Evolutionary conservation across 2,329 filamentous ascomycete genomes (phyloP), one percentile per base, ranked within the genome.

Genomic region (Domatiomyces globalis): DNA sequence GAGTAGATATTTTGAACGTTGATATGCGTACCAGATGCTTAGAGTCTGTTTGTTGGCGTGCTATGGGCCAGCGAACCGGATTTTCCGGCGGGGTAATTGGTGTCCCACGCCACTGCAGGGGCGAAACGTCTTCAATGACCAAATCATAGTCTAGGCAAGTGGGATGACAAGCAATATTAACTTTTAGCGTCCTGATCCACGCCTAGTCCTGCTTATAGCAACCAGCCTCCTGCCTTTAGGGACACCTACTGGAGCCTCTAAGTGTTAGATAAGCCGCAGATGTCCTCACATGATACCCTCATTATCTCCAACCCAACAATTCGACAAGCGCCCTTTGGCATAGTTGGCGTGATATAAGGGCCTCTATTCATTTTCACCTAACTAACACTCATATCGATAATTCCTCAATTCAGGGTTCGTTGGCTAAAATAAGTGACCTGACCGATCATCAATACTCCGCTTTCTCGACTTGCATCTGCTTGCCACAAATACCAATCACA

Each of bases 221-320:
- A 55, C 50, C 52, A 45, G 18, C 42, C 55, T 56, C 58, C 57
- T 58, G 51, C 58, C 58, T 19, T 59, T 61, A 58, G 55, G 51
- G 56, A 58, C 58, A 55, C 42, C 56, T 53, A 59, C 56, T 52
- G 53, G 58, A 58, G 53, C 57, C 56, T 52, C 57, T 58, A 59
- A 52, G 48, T 55, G 57, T 18, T 53, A 57, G 57, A 54, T 52
- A 51, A 49, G 29, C 43, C 48, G 44, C 52, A 57, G 50, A 53
- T 52, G 47, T 56, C 50, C 56, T 54, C 58, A 59, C 58, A 60
- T 60, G 58, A 59, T 47, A 55, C 54, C 39, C 12, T 36, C 20
- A 18, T 36, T 6, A 20, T 33, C 20, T 47, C 17, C 45, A 33
- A 27, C 19, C 45, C 22, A 47, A 5, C 15, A n/a, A 2, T 47